Evolutionary conservation across 1,284 basidiomycete species (phyloP).

Genomic region (Schizophyllum amplum): DNA sequence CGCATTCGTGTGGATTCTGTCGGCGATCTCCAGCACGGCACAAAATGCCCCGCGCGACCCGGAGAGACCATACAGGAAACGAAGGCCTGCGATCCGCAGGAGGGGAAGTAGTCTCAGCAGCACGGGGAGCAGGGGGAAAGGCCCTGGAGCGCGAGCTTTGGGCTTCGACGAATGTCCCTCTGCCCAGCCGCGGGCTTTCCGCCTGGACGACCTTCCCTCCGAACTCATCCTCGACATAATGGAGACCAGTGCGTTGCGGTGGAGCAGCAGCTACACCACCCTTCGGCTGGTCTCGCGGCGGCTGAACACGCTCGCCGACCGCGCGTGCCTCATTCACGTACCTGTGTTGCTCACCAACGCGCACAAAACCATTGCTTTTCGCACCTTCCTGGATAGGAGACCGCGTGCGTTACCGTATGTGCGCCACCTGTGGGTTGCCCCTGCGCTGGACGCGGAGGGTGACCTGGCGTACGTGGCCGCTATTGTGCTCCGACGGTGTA

Average conservation of each 20-base stretch:
- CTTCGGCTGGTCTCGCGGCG: not conserved
- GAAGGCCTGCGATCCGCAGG: not conserved
- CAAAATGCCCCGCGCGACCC: not conserved
- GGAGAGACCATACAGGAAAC: not conserved
- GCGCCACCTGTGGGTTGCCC: conserved; percentile 11
- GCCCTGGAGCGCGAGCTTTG: not conserved
- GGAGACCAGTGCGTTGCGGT: not conserved
- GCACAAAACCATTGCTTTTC: conserved; percentile 9
- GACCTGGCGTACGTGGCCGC: not conserved
- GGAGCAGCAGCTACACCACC: not conserved
- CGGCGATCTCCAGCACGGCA: not conserved
- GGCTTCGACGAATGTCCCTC: not conserved
- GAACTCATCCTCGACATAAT: not conserved
- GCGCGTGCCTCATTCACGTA: not conserved
- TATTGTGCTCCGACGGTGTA: conserved; percentile 20
- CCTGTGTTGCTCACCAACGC: conserved; percentile 6
- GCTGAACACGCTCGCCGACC: not conserved
- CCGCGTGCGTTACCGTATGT: conserved; percentile 10
- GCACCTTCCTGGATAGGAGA: conserved; percentile 1
- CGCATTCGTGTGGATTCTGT: not conserved
- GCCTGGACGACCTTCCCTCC: not conserved
- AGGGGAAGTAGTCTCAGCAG: not conserved
- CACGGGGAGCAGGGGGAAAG: not conserved
- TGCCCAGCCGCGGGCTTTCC: not conserved
- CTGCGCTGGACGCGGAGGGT: not conserved